Evolutionary conservation across 1,284 basidiomycete species (phyloP).

Genomic region (Cutaneotrichosporon mucoides): DNA sequence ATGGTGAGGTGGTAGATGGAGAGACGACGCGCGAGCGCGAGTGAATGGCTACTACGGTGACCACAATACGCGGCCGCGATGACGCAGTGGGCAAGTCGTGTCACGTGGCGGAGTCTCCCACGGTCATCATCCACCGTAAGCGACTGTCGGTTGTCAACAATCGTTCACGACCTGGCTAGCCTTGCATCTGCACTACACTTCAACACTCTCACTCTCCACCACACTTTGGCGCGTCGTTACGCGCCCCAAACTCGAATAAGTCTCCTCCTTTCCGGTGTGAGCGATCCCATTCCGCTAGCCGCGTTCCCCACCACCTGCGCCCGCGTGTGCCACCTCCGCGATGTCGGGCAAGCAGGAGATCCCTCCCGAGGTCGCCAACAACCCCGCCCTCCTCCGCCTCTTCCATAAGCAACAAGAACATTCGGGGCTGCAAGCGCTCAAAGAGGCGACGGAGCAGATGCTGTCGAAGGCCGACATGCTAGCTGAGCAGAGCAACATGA

Average conservation of each 20-base stretch:
- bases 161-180: too few relatives aligned
- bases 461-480: slow-evolving; percentile 42
- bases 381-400: slow-evolving; percentile 33
- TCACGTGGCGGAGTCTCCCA: slow-evolving; percentile 7
- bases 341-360: slow-evolving; percentile 5
- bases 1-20: too few relatives aligned
- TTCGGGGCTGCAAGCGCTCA: slow-evolving; percentile 43
- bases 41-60: too few relatives aligned
- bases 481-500: slow-evolving; percentile 45
- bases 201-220: too few relatives aligned
- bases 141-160: neutral
- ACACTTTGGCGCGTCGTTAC: too few relatives aligned
- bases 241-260: too few relatives aligned
- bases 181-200: too few relatives aligned
- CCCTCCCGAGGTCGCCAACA: slow-evolving; percentile 18
- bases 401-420: slow-evolving; percentile 49
- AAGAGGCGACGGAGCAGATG: slow-evolving; percentile 38
- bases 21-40: too few relatives aligned
- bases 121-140: neutral
- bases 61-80: neutral
- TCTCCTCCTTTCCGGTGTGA: too few relatives aligned
- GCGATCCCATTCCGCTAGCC: too few relatives aligned
- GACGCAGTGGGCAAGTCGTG: neutral
- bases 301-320: too few relatives aligned
- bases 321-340: too few relatives aligned